These are phyloP conservation scores for Musa itinerans DNA, from an alignment of 176 grass and related monocot genomes.

Conservation along the genomic window DNA sequence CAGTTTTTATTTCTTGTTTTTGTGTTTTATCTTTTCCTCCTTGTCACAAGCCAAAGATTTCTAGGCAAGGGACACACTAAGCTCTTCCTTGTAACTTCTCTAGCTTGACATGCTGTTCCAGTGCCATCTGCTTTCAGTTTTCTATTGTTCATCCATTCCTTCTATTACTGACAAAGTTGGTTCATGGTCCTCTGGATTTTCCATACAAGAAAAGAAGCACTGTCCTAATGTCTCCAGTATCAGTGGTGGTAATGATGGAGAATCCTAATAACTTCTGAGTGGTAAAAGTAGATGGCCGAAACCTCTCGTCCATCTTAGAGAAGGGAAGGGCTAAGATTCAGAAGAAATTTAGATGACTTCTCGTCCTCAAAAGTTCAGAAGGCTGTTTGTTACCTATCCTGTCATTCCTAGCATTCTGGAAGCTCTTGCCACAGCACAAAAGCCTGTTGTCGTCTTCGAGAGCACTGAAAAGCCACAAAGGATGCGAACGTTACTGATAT, in stretches of 20 bases:
- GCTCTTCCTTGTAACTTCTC: too few relatives aligned
- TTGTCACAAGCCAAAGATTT: too few relatives aligned
- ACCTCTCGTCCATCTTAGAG: neutral
- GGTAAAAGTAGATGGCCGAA: neutral
- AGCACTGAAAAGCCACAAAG: neutral
- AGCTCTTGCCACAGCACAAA: neutral
- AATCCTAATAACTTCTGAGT: slow-evolving; percentile 13
- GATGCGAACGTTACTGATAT: neutral
- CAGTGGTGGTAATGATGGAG: slow-evolving; percentile 15
- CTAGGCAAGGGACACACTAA: neutral
- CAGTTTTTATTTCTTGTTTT: too few relatives aligned
- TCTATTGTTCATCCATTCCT: too few relatives aligned
- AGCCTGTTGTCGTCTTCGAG: neutral
- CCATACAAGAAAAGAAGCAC: too few relatives aligned
- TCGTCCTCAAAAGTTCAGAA: slow-evolving; percentile 1
- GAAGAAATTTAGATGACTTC: slow-evolving; percentile 7
- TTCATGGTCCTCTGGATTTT: neutral
- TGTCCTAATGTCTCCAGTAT: neutral
- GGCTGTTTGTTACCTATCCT: neutral
- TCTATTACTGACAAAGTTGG: neutral
- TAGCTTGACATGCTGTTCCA: too few relatives aligned
- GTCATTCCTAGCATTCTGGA: neutral
- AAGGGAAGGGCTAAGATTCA: slow-evolving; percentile 8
- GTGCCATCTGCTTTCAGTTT: too few relatives aligned
- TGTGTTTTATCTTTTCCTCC: too few relatives aligned